Conservation (phyloP, 345 rosid genomes). For the Eucalyptus urophylla region DNA sequence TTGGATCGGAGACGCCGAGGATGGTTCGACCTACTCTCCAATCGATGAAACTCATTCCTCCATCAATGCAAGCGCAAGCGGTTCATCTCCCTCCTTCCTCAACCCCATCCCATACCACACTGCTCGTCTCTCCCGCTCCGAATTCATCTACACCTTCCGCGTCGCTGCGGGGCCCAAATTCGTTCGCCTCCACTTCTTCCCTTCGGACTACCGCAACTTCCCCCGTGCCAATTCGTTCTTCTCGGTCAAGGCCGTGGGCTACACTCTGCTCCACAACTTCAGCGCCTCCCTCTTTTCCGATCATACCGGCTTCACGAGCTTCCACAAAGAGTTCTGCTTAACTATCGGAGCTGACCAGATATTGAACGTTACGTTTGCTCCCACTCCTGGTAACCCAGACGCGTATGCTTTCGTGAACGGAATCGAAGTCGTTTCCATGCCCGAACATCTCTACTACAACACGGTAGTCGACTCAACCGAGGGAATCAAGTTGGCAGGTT, state of each 20-base stretch:
- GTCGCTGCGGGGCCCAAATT: constrained; percentile 18
- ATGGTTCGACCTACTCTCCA: background rate
- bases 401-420: constrained; percentile 21
- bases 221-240: background rate
- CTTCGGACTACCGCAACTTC: background rate
- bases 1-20: constrained; percentile 10
- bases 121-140: constrained; percentile 1
- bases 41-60: background rate
- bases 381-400: background rate
- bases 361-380: constrained; percentile 17
- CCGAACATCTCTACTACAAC: constrained; percentile 5
- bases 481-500: background rate
- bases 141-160: constrained; percentile 14
- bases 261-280: constrained; percentile 8
- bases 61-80: background rate
- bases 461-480: background rate
- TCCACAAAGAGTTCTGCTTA: background rate
- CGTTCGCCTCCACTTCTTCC: constrained; percentile 13
- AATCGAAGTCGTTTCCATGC: constrained; percentile 24
- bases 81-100: background rate
- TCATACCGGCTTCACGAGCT: no score
- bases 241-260: constrained; percentile 6
- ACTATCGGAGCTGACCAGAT: background rate
- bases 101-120: background rate
- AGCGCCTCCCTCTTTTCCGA: background rate